Conservation (phyloP, 2,329 filamentous ascomycete species). For the Endothia cerciana region DNA sequence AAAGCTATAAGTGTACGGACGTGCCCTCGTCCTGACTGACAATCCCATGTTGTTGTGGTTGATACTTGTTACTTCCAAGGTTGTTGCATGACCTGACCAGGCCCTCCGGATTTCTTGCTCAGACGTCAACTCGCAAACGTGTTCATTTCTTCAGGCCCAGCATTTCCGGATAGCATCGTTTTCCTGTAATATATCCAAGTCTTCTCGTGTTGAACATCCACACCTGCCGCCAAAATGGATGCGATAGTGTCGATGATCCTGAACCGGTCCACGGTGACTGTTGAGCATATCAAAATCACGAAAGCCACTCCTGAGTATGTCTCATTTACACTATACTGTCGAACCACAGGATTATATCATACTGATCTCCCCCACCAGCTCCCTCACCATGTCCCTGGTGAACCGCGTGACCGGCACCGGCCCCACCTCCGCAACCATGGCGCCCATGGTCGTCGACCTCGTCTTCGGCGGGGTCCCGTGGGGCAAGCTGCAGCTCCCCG, state of each 20-base stretch:
- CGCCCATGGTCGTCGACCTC: conserved; percentile 37
- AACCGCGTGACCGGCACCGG: conserved; percentile 38
- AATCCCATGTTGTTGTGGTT: neutral
- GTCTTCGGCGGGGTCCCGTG: conserved; percentile 38
- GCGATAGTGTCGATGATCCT: conserved; percentile 38
- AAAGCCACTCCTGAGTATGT: conserved; percentile 38
- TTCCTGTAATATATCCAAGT: neutral
- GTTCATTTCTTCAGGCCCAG: neutral
- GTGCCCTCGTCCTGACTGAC: neutral
- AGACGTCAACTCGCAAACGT: neutral
- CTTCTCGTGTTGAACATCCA: neutral
- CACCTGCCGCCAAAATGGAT: conserved; percentile 31
- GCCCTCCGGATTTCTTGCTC: neutral
- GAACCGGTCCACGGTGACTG: conserved; percentile 35
- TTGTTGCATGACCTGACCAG: neutral
- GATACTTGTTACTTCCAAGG: neutral
- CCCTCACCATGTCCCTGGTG: conserved; percentile 38
- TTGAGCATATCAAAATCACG: conserved; percentile 38
- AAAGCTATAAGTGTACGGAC: neutral
- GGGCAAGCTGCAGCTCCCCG: conserved; percentile 38
- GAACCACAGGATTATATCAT: neutral
- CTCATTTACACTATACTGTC: neutral
- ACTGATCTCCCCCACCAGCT: conserved; percentile 27
- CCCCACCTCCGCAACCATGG: conserved; percentile 37
- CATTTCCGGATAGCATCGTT: neutral